Base-by-base conservation (phyloP, 2,329 filamentous ascomycete species). In the Colletotrichum echinochloae region DNA sequence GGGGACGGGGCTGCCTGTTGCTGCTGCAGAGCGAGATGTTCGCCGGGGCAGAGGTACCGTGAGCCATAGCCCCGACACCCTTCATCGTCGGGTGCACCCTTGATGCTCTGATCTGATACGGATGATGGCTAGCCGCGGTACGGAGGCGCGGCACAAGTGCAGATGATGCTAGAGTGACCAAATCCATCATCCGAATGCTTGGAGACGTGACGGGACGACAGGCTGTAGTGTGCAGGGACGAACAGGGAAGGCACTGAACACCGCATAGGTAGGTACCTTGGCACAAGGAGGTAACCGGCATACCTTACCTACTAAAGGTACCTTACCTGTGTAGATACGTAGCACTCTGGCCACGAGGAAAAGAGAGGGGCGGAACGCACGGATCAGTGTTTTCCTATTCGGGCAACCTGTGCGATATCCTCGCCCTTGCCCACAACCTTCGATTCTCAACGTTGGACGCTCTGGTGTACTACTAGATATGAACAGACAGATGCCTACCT, bases 181-280 rank as follows among this genome's bases (percentile, higher is more conserved):
- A 64, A 55, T 48, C 64, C 57, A 63, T 63, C 64, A 63, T 70
- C 64, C 67, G 67, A 70, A 67, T 70, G 52, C 65, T 63, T 70
- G 57, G 67, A 48, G 55, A 66, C 61, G 62, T n/a, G 61, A 56
- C 66, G 66, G 66, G 60, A 69, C 54, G 60, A 68, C 35, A 56
- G 30, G 44, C 60, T 51, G 65, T 35, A 33, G 30, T 33, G 30
- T n/a, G n/a, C n/a, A n/a, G n/a, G n/a, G n/a, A n/a, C n/a, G n/a
- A n/a, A n/a, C n/a, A n/a, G n/a, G n/a, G n/a, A n/a, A n/a, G n/a
- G n/a, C n/a, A n/a, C n/a, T n/a, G n/a, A n/a, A n/a, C n/a, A n/a
- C n/a, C n/a, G n/a, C n/a, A n/a, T n/a, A 33, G 30, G 30, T 33
- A 33, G 30, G 30, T 33, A 33, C 30, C 30, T n/a, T n/a, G n/a